Base-by-base conservation (phyloP, 805 yeast genomes). In the Starmera pachycereana region DNA sequence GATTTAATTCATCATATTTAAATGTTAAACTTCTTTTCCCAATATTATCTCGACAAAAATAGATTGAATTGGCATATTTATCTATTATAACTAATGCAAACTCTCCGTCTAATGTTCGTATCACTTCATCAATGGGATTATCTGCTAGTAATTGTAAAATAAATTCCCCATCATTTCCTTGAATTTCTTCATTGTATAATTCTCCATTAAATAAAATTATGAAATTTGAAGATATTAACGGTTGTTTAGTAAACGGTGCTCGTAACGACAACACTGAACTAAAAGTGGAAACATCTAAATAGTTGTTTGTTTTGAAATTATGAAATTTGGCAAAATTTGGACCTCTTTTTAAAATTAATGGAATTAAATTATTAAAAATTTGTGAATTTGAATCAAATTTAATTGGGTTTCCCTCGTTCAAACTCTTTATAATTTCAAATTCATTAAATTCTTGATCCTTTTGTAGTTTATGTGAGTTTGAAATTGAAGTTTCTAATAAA, bases 161-260 rank as follows among this genome's bases (percentile, higher is more conserved):
- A 46, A 57, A 81, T 4, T 57, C 64, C 0, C 94, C 78, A 57
- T 89, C 97, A 54, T 84, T 84, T 1, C 65, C 60, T 0, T 49
- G 47, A 18, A 81, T 70, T 31, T 71, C 81, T 1, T 56, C 48
- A 46, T 80, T 80, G 57, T 92, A 92, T 10, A 92, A 60, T 51
- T 92, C 97, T 0, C 98, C 99, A 56, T 94, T 92, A 61, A 82
- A 90, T 53, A 87, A 95, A 8, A 94, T 53, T 0, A 71, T 51
- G 37, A 53, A 68, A 49, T 64, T 47, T 36, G 61, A 50, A 10
- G 54, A 51, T 4, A 47, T 46, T 4, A 77, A 46, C 0, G 97
- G 96, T 58, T 92, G 99, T 28, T 61, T 48, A 0, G 85, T 77
- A 49, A 84, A 74, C 0, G 97, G 97, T 16, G 72, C 70, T 42